These are phyloP conservation scores for Xylaria hypoxylon DNA, from an alignment of 2,329 filamentous ascomycete species.

Conservation along the genomic window DNA sequence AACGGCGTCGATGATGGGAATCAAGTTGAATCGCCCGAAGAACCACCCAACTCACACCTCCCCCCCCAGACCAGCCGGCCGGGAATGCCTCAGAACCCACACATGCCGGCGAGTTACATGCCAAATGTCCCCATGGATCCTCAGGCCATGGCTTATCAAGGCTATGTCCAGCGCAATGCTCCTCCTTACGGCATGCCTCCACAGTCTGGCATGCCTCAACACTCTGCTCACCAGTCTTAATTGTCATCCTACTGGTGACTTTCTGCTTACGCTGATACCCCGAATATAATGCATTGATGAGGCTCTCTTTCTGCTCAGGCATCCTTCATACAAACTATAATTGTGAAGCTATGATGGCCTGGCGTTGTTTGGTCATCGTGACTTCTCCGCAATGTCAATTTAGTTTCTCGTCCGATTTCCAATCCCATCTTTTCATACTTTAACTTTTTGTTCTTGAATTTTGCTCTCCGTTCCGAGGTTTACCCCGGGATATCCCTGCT, in stretches of 20 bases:
- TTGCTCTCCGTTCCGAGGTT: conserved; percentile 32
- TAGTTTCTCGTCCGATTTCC: conserved; percentile 44
- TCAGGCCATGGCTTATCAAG: conserved; percentile 84
- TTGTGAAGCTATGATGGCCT: conserved; percentile 58
- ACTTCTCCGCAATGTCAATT: conserved; percentile 47
- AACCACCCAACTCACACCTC: conserved; percentile 80
- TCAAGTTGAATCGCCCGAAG: conserved; percentile 90
- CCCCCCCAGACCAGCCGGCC: conserved; percentile 72
- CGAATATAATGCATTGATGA: conserved; percentile 67
- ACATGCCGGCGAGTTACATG: conserved; percentile 74
- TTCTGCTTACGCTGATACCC: conserved; percentile 63
- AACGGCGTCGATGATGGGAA: conserved; percentile 82
- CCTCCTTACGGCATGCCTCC: conserved; percentile 83
- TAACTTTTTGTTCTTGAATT: conserved; percentile 33
- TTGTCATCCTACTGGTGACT: conserved; percentile 48
- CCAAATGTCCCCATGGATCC: conserved; percentile 76
- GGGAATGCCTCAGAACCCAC: conserved; percentile 72
- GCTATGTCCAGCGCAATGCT: conserved; percentile 77
- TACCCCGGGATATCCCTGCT: conserved; percentile 7
- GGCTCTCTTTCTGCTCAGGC: conserved; percentile 53
- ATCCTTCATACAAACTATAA: conserved; percentile 52
- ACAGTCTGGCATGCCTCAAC: conserved; percentile 82
- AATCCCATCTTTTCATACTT: conserved; percentile 46
- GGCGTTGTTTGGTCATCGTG: conserved; percentile 57
- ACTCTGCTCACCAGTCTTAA: conserved; percentile 83